phyloP scores from a whole-genome alignment of 2,329 filamentous ascomycete species.

The Botrytis squamosa region DNA sequence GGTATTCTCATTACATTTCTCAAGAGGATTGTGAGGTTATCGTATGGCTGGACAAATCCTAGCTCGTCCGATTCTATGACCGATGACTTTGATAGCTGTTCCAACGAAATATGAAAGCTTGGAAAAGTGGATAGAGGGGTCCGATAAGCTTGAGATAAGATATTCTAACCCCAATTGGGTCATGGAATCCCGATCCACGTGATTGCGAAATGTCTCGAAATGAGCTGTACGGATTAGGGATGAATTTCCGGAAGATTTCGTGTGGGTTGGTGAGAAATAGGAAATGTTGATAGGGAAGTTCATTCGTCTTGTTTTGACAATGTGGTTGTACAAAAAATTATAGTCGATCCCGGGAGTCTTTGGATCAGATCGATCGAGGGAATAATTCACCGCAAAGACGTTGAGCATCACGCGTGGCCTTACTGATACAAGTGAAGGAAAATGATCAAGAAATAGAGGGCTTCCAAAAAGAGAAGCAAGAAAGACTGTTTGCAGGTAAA shows the following conservation, averaged over 20 bases:
- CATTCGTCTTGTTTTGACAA: neutral
- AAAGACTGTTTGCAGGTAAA: neutral
- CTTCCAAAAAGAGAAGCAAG: neutral
- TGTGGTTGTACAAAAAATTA: neutral
- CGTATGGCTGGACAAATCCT: neutral
- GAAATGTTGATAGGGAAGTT: neutral
- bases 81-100: conserved; percentile 8
- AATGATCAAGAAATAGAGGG: neutral
- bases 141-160: conserved; percentile 6
- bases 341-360: neutral
- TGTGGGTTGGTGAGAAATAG: neutral
- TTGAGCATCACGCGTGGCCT: neutral
- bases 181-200: conserved; percentile 7
- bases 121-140: neutral
- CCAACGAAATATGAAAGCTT: neutral
- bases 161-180: conserved; percentile 1
- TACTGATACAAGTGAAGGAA: neutral
- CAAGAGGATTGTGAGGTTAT: neutral
- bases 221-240: conserved; percentile 8
- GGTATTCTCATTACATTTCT: conserved; percentile 21
- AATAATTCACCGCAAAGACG: neutral
- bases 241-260: conserved; percentile 7
- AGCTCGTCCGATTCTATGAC: neutral
- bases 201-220: neutral
- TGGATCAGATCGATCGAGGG: neutral